Evolutionary conservation across 495 filamentous ascomycete species (phyloP).

Genomic region (Daldinia bambusicola): DNA sequence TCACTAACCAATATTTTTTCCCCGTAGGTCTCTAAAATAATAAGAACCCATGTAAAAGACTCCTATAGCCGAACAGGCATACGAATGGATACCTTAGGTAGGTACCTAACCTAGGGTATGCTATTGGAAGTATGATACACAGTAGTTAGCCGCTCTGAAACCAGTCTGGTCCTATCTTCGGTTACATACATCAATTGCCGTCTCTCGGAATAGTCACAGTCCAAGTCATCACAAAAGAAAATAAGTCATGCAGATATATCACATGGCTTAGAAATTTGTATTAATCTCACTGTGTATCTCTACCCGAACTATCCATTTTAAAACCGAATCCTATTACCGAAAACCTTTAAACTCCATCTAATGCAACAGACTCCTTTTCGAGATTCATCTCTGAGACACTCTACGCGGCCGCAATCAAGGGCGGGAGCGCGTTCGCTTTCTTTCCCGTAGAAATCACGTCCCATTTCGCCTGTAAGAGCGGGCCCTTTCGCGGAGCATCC

Average conservation of each 20-base stretch:
- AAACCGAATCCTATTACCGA: conserved; percentile 19
- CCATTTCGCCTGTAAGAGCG: conserved; percentile 48
- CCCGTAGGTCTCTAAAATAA: neutral
- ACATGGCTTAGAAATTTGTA: conserved; percentile 16
- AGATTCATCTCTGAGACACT: neutral
- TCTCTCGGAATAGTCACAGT: conserved; percentile 12
- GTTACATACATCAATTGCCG: conserved; percentile 30
- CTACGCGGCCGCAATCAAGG: conserved; percentile 30
- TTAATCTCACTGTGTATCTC: conserved; percentile 29
- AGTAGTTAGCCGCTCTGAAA: conserved; percentile 28
- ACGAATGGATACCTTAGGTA: no score
- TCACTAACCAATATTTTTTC: neutral
- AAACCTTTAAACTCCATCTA: conserved; percentile 34
- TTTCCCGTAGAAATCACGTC: conserved; percentile 38
- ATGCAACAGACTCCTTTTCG: conserved; percentile 22
- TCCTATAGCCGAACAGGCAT: conserved; percentile 1
- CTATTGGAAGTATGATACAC: conserved; percentile 18
- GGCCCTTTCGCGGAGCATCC: conserved; percentile 57
- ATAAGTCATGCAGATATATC: neutral
- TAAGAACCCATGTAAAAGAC: conserved; percentile 13
- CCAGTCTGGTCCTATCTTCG: conserved; percentile 19
- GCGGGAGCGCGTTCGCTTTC: conserved; percentile 39
- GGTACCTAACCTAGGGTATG: no score
- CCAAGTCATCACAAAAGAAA: conserved; percentile 13
- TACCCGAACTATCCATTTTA: conserved; percentile 19